Evolutionary conservation across 306 rosid species (phyloP), one percentile per base, ranked within the genome.

Genomic region (Acacia crassicarpa): DNA sequence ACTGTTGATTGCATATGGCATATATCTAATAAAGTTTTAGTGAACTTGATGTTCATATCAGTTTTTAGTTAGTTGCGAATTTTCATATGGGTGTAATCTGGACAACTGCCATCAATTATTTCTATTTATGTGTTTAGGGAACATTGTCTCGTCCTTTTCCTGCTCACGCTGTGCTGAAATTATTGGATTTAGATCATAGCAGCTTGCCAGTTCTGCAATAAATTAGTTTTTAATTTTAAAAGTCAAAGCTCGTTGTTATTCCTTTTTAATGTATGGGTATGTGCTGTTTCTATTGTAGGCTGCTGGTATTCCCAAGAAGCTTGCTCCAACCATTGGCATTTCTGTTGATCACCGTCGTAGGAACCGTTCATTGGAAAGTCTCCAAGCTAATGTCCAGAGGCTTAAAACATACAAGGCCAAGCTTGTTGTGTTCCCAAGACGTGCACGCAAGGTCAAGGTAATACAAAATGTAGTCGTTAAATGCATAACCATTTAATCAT

Each of bases 381-480:
- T 89, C 13, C 90, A 89, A 67, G 75, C 77, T 53, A 87, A 85
- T 75, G 86, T 85, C 9, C 90, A 80, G 65, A 85, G 92, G 84
- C 77, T 86, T 67, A 89, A 89, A 67, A 86, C 89, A 20, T 89
- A 78, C 76, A 85, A 83, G 89, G 90, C 90, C n/a, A 89, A 89
- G 70, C 63, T 85, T 48, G 89, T 87, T 2, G 89, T 89, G 58
- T 89, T 89, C 89, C 92, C 92, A 78, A 89, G 90, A 73, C 84
- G 88, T 23, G 89, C 87, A 19, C 79, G 81, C 45, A 84, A 84
- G 45, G 75, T 81, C 11, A 88, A 86, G 89, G 85, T 88, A 61
- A 63, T 59, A 2, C 51, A 25, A 10, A n/a, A 20, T 1, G 1
- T 19, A 1, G 44, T 59, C 58, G 1, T 61, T 16, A 33, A 43